Evolutionary conservation across 1,139 yeast genomes (phyloP), one percentile per base, ranked within the genome.

Genomic region (Saccharomycopsis hybrid): DNA sequence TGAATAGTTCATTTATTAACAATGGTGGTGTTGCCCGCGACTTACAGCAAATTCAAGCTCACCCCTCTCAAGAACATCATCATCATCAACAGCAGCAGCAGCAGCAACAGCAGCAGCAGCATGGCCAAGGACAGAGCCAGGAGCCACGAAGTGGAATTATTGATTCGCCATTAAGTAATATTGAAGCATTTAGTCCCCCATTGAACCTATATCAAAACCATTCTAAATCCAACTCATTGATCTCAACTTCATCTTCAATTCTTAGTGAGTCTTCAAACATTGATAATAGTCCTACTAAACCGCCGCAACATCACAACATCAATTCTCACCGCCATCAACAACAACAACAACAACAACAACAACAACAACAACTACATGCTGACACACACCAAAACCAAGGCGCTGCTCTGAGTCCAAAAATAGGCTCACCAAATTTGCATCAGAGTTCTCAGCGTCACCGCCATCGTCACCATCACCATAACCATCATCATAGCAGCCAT

Each of bases 341-440:
- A 7, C 24, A 47, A 18, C 18, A 18, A 18, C 18, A 18, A 18
- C 18, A 18, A 18, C 18, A 18, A 18, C 18, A 18, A 2, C 70
- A 67, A 2, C 71, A 61, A 0, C 75, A 74, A 8, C 58, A 58
- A 2, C 73, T 70, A 3, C 74, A 74, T 11, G 65, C 18, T 18
- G 18, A 18, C 18, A 18, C 18, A 11, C 35, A 7, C 35, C 24
- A 47, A 9, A 18, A 35, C 43, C 24, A 44, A 38, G 7, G 24
- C 24, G 18, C 24, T 36, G 18, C 24, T 9, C n/a, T 8, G 11
- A 8, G 24, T n/a, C 62, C 46, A 66, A 55, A 3, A 56, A 57
- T 69, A 67, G 68, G 54, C 68, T 68, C 38, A 64, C 50, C 61
- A 68, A 65, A 58, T 70, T 71, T 18, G 75, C 73, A 49, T 59